phyloP scores from a whole-genome alignment of 345 rosid genomes.

The Gossypium arboreum region DNA sequence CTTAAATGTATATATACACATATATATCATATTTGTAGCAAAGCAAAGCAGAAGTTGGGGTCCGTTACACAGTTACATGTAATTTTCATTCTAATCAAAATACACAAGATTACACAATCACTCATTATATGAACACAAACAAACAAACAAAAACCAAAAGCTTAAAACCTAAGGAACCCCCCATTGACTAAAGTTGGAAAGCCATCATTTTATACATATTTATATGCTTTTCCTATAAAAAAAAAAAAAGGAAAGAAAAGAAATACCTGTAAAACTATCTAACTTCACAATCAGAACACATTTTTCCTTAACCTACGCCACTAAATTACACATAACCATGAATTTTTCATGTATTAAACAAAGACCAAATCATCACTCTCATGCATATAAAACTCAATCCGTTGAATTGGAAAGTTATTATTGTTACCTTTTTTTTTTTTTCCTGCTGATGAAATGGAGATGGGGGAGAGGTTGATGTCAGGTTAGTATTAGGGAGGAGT shows the following conservation, averaged over 20 bases:
- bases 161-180: neutral
- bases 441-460: neutral
- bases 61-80: neutral
- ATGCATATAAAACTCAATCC: slow-evolving; percentile 9
- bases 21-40: neutral
- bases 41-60: neutral
- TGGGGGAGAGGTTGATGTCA: slow-evolving; percentile 3
- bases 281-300: slow-evolving; percentile 2
- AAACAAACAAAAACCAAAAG: neutral
- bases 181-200: neutral
- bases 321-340: slow-evolving; percentile 4
- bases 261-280: slow-evolving; percentile 15
- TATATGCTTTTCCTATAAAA: slow-evolving; percentile 15
- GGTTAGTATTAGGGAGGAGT: slow-evolving; percentile 23
- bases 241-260: neutral
- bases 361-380: slow-evolving; percentile 16
- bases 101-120: neutral
- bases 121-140: neutral
- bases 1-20: too few relatives aligned
- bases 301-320: slow-evolving; percentile 10
- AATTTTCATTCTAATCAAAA: neutral
- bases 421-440: neutral
- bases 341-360: neutral
- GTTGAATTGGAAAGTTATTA: neutral
- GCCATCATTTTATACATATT: slow-evolving; percentile 15